Conservation (phyloP, 768 basidiomycete genomes). For the Coprinopsis strossmayeri region DNA sequence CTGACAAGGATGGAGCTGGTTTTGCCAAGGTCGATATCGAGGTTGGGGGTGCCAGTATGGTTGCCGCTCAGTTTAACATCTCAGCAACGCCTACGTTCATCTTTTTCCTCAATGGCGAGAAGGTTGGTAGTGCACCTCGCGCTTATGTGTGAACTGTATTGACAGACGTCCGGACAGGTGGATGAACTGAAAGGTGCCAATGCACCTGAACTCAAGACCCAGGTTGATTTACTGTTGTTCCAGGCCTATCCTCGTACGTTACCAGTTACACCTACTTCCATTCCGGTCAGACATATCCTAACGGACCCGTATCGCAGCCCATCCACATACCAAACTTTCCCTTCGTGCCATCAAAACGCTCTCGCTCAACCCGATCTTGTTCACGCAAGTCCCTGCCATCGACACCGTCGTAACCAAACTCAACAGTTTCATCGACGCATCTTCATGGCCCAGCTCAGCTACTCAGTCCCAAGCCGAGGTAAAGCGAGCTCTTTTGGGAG, state of each 20-base stretch:
- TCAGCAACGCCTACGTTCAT: conserved; percentile 83
- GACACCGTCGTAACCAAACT: conserved; percentile 62
- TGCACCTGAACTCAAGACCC: conserved; percentile 59
- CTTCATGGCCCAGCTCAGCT: conserved; percentile 27
- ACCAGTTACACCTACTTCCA: neutral
- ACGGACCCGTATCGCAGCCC: conserved; percentile 40
- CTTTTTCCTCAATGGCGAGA: conserved; percentile 74
- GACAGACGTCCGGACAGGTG: conserved; percentile 30
- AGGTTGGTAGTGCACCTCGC: conserved; percentile 36
- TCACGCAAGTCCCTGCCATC: conserved; percentile 61
- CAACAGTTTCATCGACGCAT: conserved; percentile 49
- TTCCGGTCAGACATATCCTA: neutral
- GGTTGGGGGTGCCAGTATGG: conserved; percentile 51
- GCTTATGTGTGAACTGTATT: neutral
- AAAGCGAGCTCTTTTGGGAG: conserved; percentile 41
- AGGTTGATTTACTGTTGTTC: conserved; percentile 69
- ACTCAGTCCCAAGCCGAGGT: conserved; percentile 28
- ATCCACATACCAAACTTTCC: conserved; percentile 59
- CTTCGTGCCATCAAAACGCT: conserved; percentile 56
- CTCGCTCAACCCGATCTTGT: conserved; percentile 71
- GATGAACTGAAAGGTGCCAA: conserved; percentile 71
- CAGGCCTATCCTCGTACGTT: conserved; percentile 75
- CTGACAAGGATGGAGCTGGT: conserved; percentile 43
- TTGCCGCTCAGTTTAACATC: conserved; percentile 62
- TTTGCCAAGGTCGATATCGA: conserved; percentile 85